A percentile compares a stretch with the other conserved stretches of the same genome.
Evolutionary conservation across 768 basidiomycete genomes (phyloP).

Genomic region (Rhizopogon vulgaris): DNA sequence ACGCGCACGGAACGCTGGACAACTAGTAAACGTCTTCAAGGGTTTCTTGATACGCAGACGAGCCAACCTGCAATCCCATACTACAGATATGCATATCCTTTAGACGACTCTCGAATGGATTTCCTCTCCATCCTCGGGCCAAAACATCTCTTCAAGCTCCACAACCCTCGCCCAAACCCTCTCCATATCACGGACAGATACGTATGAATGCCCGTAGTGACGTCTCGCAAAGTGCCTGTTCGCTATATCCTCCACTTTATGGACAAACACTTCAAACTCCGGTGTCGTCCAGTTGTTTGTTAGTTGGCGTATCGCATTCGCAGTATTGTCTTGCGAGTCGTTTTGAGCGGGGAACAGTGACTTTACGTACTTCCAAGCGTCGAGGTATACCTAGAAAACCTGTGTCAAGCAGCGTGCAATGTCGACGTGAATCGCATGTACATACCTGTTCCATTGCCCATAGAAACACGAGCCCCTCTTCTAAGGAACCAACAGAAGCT

Average conservation of each 20-base stretch:
- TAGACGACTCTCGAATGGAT: neutral
- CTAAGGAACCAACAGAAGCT: conserved; percentile 36
- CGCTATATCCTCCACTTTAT: conserved; percentile 41
- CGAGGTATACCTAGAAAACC: conserved; percentile 52
- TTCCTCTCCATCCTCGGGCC: conserved; percentile 43
- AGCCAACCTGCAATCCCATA: neutral
- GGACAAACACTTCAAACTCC: conserved; percentile 50
- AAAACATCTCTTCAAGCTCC: conserved; percentile 52
- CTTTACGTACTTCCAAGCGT: conserved; percentile 56
- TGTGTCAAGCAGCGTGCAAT: neutral
- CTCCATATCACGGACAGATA: conserved; percentile 32
- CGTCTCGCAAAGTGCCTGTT: conserved; percentile 22
- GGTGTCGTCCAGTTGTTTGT: conserved; percentile 56
- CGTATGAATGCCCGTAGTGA: neutral
- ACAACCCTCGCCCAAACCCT: conserved; percentile 51
- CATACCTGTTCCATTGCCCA: conserved; percentile 77
- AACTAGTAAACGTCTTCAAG: too few relatives aligned
- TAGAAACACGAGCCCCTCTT: conserved; percentile 64
- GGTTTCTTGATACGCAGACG: neutral
- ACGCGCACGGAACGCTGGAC: too few relatives aligned
- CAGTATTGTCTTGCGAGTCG: conserved; percentile 9
- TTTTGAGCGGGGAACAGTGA: conserved; percentile 3
- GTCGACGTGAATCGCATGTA: neutral
- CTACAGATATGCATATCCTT: neutral
- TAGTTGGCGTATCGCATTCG: conserved; percentile 38